Evolutionary conservation across 2,329 filamentous ascomycete species (phyloP), one percentile per base, ranked within the genome.

Genomic region (Colletotrichum graminicola): DNA sequence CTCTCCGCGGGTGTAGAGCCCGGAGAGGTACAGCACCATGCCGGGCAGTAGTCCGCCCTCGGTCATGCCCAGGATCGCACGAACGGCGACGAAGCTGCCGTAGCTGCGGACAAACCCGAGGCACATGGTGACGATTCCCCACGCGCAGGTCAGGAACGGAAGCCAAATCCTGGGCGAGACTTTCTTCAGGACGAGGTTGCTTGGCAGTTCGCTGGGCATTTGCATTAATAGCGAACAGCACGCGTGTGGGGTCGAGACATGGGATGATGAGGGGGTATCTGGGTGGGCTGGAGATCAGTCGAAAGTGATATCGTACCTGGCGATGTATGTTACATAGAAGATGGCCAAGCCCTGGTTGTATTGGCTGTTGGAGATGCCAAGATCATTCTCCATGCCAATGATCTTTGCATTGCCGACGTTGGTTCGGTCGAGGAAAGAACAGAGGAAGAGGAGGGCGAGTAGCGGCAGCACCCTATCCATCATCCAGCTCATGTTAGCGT

Each of bases 371-470:
- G 81, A 87, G 73, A 93, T 88, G 55, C 81, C 77, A 2, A 92
- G 78, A 75, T 90, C 88, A 1, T 81, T 74, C 74, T 91, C 88
- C 18, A 93, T 83, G 0, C 88, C 87, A 62, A 91, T 84, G 11
- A 93, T 89, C 72, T 89, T 89, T 32, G 91, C 91, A 76, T 93
- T 93, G 47, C 91, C 91, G 47, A 93, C 89, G 77, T 93, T 93
- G n/a, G 91, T 92, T 52, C 92, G 86, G 78, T 93, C 91, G 61
- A 88, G 82, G 72, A 87, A 87, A 1, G 90, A 92, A 80, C 89
- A 92, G 12, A 92, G 83, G 74, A 92, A 92, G 1, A 93, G 81
- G 0, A 92, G 76, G 0, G 89, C 86, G n/a, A 93, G 84, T 8
- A 90, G 80, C 0, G 90, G 90, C 8, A 92, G 81, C 34, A 92